phyloP scores from a whole-genome alignment of 2,329 filamentous ascomycete genomes.

The Uncinocarpus reesii region DNA sequence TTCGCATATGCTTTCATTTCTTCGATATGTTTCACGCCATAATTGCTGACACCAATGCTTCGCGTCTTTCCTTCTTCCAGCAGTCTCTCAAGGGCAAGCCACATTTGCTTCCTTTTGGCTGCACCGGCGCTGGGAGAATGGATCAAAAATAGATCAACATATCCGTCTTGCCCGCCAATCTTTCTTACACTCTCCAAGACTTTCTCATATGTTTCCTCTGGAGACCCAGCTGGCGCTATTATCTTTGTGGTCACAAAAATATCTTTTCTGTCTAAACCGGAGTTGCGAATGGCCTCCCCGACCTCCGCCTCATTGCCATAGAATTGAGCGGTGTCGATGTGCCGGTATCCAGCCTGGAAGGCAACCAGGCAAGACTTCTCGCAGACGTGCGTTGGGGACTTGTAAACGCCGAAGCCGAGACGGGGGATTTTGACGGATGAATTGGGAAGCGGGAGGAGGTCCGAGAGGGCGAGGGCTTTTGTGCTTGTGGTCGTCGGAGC shows the following conservation, averaged over 20 bases:
- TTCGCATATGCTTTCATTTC: slow-evolving; percentile 57
- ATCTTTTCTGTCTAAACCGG: slow-evolving; percentile 38
- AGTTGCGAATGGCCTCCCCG: slow-evolving; percentile 51
- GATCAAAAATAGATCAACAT: slow-evolving; percentile 62
- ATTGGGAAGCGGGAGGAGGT: slow-evolving; percentile 43
- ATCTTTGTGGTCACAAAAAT: slow-evolving; percentile 62
- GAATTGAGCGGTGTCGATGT: slow-evolving; percentile 52
- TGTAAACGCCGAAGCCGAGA: slow-evolving; percentile 64
- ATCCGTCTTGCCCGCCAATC: slow-evolving; percentile 48
- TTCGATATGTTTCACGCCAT: slow-evolving; percentile 56
- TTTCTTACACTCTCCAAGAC: slow-evolving; percentile 53
- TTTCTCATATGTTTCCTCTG: slow-evolving; percentile 50
- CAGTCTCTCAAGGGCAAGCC: slow-evolving; percentile 55
- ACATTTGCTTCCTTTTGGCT: slow-evolving; percentile 50
- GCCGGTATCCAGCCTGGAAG: slow-evolving; percentile 37
- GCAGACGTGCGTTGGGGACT: slow-evolving; percentile 46
- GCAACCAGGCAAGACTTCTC: slow-evolving; percentile 50
- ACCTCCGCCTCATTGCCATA: slow-evolving; percentile 62
- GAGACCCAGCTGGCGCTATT: slow-evolving; percentile 42
- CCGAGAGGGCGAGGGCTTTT: slow-evolving; percentile 34
- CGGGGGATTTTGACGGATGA: slow-evolving; percentile 48
- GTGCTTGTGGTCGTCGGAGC: slow-evolving; percentile 22
- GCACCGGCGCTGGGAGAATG: slow-evolving; percentile 52
- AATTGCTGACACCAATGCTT: slow-evolving; percentile 65
- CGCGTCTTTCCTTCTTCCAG: slow-evolving; percentile 50